These are phyloP conservation scores for Calocera cornea DNA, from an alignment of 768 basidiomycete genomes.

Conservation along the genomic window DNA sequence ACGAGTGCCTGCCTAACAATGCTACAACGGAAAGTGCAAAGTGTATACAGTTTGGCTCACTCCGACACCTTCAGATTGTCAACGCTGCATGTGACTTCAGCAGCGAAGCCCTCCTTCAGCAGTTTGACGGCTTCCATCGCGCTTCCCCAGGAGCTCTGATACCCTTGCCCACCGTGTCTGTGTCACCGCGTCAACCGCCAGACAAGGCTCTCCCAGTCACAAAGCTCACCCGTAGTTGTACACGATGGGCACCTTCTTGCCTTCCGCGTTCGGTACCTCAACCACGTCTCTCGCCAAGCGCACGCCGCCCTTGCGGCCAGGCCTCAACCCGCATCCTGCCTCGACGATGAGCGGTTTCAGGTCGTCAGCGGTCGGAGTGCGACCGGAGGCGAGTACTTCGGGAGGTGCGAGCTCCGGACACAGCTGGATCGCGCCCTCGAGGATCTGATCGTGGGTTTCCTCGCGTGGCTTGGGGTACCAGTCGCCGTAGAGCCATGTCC, in stretches of 20 bases:
- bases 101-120: not conserved
- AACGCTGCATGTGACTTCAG: not conserved
- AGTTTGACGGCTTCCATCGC: not conserved
- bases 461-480: conserved; percentile 26
- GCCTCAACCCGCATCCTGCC: conserved; percentile 47
- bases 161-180: not conserved
- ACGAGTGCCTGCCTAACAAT: no score
- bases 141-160: conserved; percentile 1
- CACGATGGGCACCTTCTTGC: conserved; percentile 35
- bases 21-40: no score
- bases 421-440: conserved; percentile 11
- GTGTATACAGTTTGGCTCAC: no score
- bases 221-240: conserved; percentile 50
- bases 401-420: conserved; percentile 11
- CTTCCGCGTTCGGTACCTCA: conserved; percentile 15
- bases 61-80: not conserved
- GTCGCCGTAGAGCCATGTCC: conserved; percentile 43
- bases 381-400: conserved; percentile 10
- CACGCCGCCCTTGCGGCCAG: conserved; percentile 53
- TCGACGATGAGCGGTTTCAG: conserved; percentile 29
- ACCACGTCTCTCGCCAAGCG: conserved; percentile 40
- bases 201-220: not conserved
- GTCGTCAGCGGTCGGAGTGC: conserved; percentile 27
- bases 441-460: conserved; percentile 11
- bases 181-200: not conserved